Percentiles rank a stretch among this genome's conserved stretches.
Evolutionary conservation across 495 filamentous ascomycete species (phyloP).

Genomic region (Cenococcum geophilum): DNA sequence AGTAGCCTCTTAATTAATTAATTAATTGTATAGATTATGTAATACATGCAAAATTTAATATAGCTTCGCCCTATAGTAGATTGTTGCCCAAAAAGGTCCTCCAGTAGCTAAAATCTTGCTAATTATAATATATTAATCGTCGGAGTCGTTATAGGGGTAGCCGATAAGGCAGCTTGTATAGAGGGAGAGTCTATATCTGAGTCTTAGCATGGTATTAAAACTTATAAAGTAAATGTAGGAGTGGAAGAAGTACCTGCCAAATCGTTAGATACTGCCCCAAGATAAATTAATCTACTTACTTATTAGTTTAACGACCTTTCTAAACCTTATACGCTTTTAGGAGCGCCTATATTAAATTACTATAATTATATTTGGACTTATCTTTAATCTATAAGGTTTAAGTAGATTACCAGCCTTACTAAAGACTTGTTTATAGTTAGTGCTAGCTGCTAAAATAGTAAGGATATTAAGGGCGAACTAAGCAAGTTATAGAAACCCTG

Average conservation of each 20-base stretch:
- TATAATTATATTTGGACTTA: too few species aligned
- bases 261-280: background rate
- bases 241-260: background rate
- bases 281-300: background rate
- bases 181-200: background rate
- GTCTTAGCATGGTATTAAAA: background rate
- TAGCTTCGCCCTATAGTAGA: background rate
- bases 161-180: background rate
- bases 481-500: too few species aligned
- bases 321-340: background rate
- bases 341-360: too few species aligned
- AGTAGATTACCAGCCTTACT: too few species aligned
- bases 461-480: too few species aligned
- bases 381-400: too few species aligned
- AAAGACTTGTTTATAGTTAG: too few species aligned
- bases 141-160: background rate
- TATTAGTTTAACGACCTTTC: background rate
- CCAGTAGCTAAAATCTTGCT: background rate
- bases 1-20: background rate
- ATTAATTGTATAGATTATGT: background rate
- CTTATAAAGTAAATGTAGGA: background rate
- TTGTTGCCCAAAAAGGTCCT: background rate
- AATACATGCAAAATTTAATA: background rate
- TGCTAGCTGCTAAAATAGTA: too few species aligned
- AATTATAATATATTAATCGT: background rate